Base-by-base conservation (phyloP, 1,284 basidiomycete species). In the Exobasidium rhododendri region DNA sequence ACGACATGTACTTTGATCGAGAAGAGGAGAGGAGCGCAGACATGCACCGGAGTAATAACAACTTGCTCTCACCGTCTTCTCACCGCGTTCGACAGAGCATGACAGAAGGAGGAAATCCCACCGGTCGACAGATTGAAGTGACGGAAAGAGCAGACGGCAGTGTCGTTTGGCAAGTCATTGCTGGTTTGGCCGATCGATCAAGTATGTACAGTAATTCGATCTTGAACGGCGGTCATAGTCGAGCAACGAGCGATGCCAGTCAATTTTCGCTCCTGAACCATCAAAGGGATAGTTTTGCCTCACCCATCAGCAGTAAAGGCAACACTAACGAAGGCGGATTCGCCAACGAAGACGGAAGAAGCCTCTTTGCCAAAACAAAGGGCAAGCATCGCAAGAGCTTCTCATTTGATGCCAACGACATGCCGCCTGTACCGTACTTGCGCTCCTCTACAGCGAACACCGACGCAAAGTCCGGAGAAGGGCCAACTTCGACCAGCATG, bases 121-220 rank as follows among this genome's bases (percentile, higher is more conserved):
- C 50, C 46, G 50, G 50, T 11, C 50, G 68, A 3, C 73, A 75
- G 46, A 75, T 75, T 52, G 73, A 75, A 46, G 72, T 75, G 14
- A 75, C 73, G 6, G 72, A 75, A 50, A 62, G 73, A 1, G 73
- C 73, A 1, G 73, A 75, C 49, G 73, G 73, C 0, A 69, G 66
- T 35, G 68, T 75, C 5, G 70, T 75, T 3, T 75, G 73, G 73
- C 73, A 75, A 52, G 72, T 75, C 20, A 71, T 75, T 44, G 73
- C 73, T 0, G 73, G 73, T 0, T 52, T 75, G 28, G 66, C 70
- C 11, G 73, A 70, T 28, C 59, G 73, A 14, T 59, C 57, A 4
- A 73, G 71, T 56, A 54, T 66, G 4, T 71, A 73, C 56, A 68
- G 64, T n/a, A 66, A 69, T n/a, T 65, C 40, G 5, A 44, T 60